A percentile compares a stretch with the other conserved stretches of the same genome.
phyloP scores from a whole-genome alignment of 1,139 yeast species.

The Yarrowia galli region DNA sequence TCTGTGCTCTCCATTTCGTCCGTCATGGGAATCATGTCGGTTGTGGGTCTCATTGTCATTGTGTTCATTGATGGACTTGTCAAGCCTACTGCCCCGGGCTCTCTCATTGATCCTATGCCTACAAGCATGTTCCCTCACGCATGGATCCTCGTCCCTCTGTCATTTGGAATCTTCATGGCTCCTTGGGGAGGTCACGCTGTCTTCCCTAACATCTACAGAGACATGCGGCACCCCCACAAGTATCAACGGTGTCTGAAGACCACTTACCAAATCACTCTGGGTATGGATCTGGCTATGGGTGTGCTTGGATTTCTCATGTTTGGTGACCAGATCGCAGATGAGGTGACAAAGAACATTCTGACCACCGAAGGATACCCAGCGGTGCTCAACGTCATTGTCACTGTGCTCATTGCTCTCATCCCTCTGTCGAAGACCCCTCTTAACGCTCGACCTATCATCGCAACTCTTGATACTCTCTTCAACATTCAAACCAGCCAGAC shows the following conservation, averaged over 20 bases:
- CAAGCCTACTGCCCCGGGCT: slow-evolving; percentile 67
- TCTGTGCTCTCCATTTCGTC: slow-evolving; percentile 74
- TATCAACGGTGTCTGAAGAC: slow-evolving; percentile 60
- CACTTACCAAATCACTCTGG: slow-evolving; percentile 69
- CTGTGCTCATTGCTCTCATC: slow-evolving; percentile 75
- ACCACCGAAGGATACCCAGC: slow-evolving; percentile 75
- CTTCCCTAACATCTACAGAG: slow-evolving; percentile 78
- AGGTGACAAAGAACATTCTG: slow-evolving; percentile 79
- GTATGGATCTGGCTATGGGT: slow-evolving; percentile 79
- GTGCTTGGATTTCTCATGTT: slow-evolving; percentile 87
- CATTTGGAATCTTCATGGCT: slow-evolving; percentile 80
- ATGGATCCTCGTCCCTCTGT: slow-evolving; percentile 59
- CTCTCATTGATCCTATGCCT: slow-evolving; percentile 62
- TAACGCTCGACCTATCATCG: slow-evolving; percentile 83
- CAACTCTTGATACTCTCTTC: slow-evolving; percentile 62
- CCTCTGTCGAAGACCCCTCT: slow-evolving; percentile 90
- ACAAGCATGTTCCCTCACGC: slow-evolving; percentile 59
- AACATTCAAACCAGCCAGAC: slow-evolving; percentile 8
- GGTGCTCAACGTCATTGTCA: slow-evolving; percentile 67
- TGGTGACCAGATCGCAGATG: slow-evolving; percentile 75
- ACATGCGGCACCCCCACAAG: slow-evolving; percentile 77
- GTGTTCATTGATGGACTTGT: slow-evolving; percentile 69
- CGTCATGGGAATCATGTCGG: slow-evolving; percentile 75
- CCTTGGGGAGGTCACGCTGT: slow-evolving; percentile 94
- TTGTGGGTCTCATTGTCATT: slow-evolving; percentile 65